Percentiles rank a stretch among this genome's conserved stretches.
Conservation (phyloP, 306 rosid species). For the Cicer cuneatum region DNA sequence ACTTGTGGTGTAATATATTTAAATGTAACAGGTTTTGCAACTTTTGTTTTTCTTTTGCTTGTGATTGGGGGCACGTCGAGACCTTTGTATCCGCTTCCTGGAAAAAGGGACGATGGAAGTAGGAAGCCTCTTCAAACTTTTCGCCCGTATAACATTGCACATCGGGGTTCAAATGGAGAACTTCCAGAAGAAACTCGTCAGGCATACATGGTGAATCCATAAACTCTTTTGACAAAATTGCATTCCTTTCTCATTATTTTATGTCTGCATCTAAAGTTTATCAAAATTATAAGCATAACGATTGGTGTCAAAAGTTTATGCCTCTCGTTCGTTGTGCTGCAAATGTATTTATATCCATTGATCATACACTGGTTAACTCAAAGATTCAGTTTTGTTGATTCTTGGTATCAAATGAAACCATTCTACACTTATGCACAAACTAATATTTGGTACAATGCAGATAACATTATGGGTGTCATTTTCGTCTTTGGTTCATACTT, state of each 20-base stretch:
- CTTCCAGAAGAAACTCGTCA: constrained; percentile 87
- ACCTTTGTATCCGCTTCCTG: constrained; percentile 73
- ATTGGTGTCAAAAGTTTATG: not conserved
- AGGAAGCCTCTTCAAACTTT: constrained; percentile 70
- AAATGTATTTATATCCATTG: constrained; percentile 9
- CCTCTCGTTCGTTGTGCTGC: not conserved
- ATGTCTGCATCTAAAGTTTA: constrained; percentile 25
- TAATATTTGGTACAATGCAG: not conserved
- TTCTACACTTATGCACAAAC: constrained; percentile 19
- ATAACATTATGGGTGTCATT: constrained; percentile 2
- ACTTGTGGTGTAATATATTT: constrained; percentile 17
- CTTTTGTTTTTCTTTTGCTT: constrained; percentile 54
- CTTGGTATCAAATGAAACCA: constrained; percentile 21
- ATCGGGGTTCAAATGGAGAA: constrained; percentile 96
- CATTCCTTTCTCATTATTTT: constrained; percentile 12
- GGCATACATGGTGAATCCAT: constrained; percentile 68
- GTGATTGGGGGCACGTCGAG: constrained; percentile 67
- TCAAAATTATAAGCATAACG: constrained; percentile 2
- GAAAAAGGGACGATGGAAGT: constrained; percentile 43
- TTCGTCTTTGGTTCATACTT: constrained; percentile 28
- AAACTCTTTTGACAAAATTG: constrained; percentile 20
- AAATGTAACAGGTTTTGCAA: constrained; percentile 55
- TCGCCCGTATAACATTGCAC: constrained; percentile 83
- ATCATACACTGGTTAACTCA: constrained; percentile 22
- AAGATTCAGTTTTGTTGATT: not conserved